Percentiles rank a stretch among this genome's conserved stretches.
These are phyloP conservation scores for Penicillium sp. DNA, from an alignment of 2,329 filamentous ascomycete species.

Conservation along the genomic window DNA sequence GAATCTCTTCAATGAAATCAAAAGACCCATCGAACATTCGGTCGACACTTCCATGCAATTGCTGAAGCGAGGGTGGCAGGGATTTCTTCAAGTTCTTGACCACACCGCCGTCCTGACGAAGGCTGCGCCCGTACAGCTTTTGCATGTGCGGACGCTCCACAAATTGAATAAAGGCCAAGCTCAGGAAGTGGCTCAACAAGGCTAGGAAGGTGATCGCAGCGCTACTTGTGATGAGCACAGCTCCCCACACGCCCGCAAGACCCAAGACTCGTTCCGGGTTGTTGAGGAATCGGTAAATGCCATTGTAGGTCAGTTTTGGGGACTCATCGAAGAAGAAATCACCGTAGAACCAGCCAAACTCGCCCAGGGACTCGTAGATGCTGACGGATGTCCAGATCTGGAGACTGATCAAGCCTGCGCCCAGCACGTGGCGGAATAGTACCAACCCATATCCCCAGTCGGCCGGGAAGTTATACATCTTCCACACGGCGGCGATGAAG, in stretches of 20 bases:
- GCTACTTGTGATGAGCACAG: constrained; percentile 88
- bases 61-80: constrained; percentile 73
- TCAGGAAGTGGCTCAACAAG: constrained; percentile 75
- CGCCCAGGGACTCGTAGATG: constrained; percentile 90
- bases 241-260: constrained; percentile 90
- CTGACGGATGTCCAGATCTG: constrained; percentile 90
- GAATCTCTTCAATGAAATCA: constrained; percentile 83
- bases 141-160: constrained; percentile 98
- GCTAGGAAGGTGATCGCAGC: constrained; percentile 80
- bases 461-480: constrained; percentile 82
- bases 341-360: constrained; percentile 98
- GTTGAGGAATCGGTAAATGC: constrained; percentile 96
- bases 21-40: constrained; percentile 77
- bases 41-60: constrained; percentile 81
- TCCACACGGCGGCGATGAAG: constrained; percentile 88
- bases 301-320: constrained; percentile 86
- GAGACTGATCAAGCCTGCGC: constrained; percentile 70
- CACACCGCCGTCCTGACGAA: constrained; percentile 81
- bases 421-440: constrained; percentile 79
- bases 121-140: constrained; percentile 81
- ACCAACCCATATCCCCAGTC: constrained; percentile 86
- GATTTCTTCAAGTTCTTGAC: constrained; percentile 86
- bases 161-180: constrained; percentile 80
- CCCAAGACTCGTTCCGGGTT: constrained; percentile 94
- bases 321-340: constrained; percentile 95